These are phyloP conservation scores for Venturia aucupariae DNA, from an alignment of 2,329 filamentous ascomycete species.

Conservation along the genomic window DNA sequence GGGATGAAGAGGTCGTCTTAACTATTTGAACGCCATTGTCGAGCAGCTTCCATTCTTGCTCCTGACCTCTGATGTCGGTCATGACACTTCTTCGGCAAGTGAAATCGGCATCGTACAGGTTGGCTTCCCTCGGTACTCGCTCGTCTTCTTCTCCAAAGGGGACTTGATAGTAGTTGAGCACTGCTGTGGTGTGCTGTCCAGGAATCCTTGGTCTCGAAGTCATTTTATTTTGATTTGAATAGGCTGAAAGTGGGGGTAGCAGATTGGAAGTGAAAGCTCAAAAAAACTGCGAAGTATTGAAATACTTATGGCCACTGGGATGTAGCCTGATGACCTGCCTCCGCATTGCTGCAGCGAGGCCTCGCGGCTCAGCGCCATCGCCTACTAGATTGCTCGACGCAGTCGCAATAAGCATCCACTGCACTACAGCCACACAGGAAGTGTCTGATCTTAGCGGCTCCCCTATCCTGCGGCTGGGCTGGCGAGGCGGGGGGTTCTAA, in stretches of 20 bases:
- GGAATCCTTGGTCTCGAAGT: neutral
- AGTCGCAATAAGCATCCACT: neutral
- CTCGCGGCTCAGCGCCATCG: neutral
- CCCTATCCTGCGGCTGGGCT: neutral
- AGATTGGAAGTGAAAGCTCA: too few species aligned
- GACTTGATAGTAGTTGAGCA: neutral
- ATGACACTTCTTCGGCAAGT: neutral
- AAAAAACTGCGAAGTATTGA: neutral
- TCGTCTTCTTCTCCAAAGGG: neutral
- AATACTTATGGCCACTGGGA: neutral
- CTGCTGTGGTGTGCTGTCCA: neutral
- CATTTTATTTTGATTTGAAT: neutral
- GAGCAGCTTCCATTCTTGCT: slow-evolving; percentile 1
- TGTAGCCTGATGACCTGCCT: neutral
- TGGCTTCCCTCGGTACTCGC: neutral
- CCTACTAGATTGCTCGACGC: neutral
- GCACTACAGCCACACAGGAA: neutral
- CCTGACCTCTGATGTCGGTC: slow-evolving; percentile 1
- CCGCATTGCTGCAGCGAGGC: neutral
- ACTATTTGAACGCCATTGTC: slow-evolving; percentile 5
- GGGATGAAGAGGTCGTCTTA: neutral
- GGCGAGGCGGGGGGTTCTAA: too few species aligned
- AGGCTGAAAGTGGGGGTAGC: neutral
- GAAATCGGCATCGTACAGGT: neutral
- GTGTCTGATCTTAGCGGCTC: neutral